Conservation (phyloP, 306 rosid species). For the Coriaria nepalensis region DNA sequence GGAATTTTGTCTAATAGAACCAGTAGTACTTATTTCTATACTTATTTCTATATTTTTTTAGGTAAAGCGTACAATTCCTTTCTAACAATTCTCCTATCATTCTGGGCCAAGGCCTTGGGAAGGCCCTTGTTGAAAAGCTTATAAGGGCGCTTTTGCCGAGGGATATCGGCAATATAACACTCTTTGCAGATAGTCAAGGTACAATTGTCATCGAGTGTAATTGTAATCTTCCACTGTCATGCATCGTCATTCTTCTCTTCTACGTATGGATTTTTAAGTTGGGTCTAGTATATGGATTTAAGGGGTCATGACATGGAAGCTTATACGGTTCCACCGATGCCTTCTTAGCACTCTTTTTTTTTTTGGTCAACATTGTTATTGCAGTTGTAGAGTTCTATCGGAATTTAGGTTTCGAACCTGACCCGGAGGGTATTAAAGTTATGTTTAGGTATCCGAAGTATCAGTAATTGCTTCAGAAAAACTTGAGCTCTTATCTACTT, state of each 20-base stretch:
- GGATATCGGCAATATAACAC: conserved; percentile 87
- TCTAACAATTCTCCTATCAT: conserved; percentile 20
- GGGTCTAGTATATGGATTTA: no score
- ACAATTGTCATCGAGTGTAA: conserved; percentile 7
- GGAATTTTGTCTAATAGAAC: conserved; percentile 1
- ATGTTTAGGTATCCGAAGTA: conserved; percentile 90
- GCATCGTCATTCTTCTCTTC: no score
- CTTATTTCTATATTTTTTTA: no score
- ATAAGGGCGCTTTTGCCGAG: conserved; percentile 75
- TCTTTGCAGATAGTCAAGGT: conserved; percentile 95
- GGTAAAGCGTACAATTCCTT: conserved; percentile 7
- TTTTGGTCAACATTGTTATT: conserved; percentile 12
- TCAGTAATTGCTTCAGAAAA: conserved; percentile 14
- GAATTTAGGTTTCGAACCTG: conserved; percentile 87
- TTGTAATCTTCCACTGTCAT: neutral
- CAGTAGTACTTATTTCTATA: neutral
- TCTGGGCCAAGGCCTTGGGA: conserved; percentile 96
- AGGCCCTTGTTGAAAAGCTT: conserved; percentile 78
- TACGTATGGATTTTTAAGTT: no score
- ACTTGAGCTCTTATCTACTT: conserved; percentile 7
- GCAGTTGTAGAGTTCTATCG: conserved; percentile 88
- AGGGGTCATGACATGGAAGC: no score
- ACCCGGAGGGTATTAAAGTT: conserved; percentile 95
- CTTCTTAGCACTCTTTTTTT: no score
- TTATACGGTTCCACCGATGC: no score